phyloP scores from a whole-genome alignment of 495 filamentous ascomycete species.

The Cenococcum geophilum region DNA sequence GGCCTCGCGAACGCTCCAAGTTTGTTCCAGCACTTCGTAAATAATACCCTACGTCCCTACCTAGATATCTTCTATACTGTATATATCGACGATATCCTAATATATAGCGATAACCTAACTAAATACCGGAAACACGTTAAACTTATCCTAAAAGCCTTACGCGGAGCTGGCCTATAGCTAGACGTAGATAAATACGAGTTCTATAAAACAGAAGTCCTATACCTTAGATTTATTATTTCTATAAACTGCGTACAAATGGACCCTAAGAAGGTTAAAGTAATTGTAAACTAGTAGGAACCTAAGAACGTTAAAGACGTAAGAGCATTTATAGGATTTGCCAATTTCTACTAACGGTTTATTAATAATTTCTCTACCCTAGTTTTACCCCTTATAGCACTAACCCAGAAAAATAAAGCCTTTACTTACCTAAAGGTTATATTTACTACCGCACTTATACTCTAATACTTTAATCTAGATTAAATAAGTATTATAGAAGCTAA shows the following conservation, averaged over 20 bases:
- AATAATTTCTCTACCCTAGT: slow-evolving; percentile 20
- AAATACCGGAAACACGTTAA: not conserved
- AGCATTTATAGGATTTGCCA: slow-evolving; percentile 28
- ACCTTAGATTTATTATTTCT: slow-evolving; percentile 35
- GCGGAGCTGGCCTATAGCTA: not conserved
- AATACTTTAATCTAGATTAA: not conserved
- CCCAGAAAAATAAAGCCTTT: slow-evolving; percentile 12
- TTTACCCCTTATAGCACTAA: slow-evolving; percentile 12
- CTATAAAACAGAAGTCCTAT: slow-evolving; percentile 30
- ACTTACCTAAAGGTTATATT: not conserved
- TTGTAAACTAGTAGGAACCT: slow-evolving; percentile 14
- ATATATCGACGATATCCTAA: no score
- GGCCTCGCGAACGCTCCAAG: no score
- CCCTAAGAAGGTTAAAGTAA: slow-evolving; percentile 26
- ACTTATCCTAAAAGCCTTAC: not conserved
- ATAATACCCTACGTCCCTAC: no score
- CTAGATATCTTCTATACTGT: no score
- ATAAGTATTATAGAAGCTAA: not conserved
- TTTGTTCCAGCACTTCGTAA: no score
- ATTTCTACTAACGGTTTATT: slow-evolving; percentile 30
- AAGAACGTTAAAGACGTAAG: slow-evolving; percentile 19
- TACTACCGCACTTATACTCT: slow-evolving; percentile 8
- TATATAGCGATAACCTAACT: not conserved
- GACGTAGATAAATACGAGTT: slow-evolving; percentile 37
- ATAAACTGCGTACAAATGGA: slow-evolving; percentile 34